Conservation (phyloP, 2,329 filamentous ascomycete genomes). For the Cordyceps fumosorosea region DNA sequence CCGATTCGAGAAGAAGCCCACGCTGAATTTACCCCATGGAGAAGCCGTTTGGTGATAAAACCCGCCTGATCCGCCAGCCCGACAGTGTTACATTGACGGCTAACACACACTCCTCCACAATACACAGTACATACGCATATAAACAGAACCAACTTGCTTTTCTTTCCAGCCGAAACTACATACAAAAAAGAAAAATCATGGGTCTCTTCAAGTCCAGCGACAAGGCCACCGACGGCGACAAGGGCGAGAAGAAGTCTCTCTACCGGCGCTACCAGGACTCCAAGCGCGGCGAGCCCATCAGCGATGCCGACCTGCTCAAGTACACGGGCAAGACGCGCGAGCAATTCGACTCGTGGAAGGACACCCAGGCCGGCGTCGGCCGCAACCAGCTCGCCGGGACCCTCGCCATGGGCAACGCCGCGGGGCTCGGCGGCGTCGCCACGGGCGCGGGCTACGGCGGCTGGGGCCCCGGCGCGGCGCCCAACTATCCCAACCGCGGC, state of each 20-base stretch:
- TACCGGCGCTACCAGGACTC: constrained; percentile 27
- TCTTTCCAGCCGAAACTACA: neutral
- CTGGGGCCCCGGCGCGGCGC: constrained; percentile 26
- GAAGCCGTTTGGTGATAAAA: neutral
- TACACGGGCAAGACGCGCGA: constrained; percentile 33
- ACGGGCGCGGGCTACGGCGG: constrained; percentile 27
- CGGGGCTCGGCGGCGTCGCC: constrained; percentile 25
- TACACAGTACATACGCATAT: neutral
- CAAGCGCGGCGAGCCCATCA: constrained; percentile 25
- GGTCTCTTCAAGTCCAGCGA: constrained; percentile 10
- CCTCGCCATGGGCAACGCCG: constrained; percentile 22
- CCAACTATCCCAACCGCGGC: constrained; percentile 22
- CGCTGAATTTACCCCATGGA: neutral
- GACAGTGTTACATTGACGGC: neutral
- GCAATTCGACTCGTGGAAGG: constrained; percentile 21
- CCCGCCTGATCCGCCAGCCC: neutral
- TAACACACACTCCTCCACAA: neutral
- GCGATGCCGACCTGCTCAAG: constrained; percentile 33
- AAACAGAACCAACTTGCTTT: neutral
- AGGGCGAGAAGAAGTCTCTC: constrained; percentile 22
- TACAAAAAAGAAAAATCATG: neutral
- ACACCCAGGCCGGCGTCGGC: constrained; percentile 31
- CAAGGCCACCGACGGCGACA: constrained; percentile 2
- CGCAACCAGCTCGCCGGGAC: constrained; percentile 33
- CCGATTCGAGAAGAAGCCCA: neutral